A percentile compares a stretch with the other conserved stretches of the same genome.
phyloP scores from a whole-genome alignment of 768 basidiomycete species.

The Tricholoma bakamatsutake region DNA sequence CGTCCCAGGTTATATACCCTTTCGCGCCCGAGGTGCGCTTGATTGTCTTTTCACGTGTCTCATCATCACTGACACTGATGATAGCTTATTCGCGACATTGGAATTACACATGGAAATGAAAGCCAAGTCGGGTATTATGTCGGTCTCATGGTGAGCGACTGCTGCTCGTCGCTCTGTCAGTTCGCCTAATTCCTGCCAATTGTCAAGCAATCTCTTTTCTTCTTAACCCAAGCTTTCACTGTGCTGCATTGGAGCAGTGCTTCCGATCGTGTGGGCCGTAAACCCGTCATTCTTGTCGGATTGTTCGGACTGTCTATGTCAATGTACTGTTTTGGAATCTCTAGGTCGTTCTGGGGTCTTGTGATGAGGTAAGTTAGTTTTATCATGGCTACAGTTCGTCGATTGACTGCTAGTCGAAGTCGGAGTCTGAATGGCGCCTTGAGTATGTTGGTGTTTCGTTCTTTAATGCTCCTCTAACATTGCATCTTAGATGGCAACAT shows the following conservation, averaged over 20 bases:
- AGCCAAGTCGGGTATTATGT: conserved; percentile 72
- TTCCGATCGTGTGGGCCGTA: conserved; percentile 69
- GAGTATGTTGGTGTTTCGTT: conserved; percentile 33
- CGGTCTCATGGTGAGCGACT: conserved; percentile 54
- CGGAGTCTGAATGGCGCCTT: conserved; percentile 67
- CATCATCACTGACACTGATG: conserved; percentile 9
- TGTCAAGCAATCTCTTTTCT: conserved; percentile 71
- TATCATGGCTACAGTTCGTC: background rate
- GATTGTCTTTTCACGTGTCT: conserved; percentile 15
- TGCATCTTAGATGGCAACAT: conserved; percentile 47
- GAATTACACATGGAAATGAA: conserved; percentile 65
- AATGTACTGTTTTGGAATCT: conserved; percentile 73
- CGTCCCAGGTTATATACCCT: conserved; percentile 70
- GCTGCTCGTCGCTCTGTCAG: background rate
- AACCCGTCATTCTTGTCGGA: conserved; percentile 66
- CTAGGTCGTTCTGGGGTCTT: conserved; percentile 60
- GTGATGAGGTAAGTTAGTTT: conserved; percentile 36
- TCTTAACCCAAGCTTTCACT: conserved; percentile 63
- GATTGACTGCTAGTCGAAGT: conserved; percentile 25
- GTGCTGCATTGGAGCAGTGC: conserved; percentile 70
- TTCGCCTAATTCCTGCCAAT: conserved; percentile 3
- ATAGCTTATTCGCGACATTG: conserved; percentile 61
- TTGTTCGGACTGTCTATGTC: conserved; percentile 58
- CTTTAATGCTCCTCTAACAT: background rate
- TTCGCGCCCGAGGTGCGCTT: conserved; percentile 63